Evolutionary conservation across 805 yeast genomes (phyloP).

Genomic region (Candida maesae): DNA sequence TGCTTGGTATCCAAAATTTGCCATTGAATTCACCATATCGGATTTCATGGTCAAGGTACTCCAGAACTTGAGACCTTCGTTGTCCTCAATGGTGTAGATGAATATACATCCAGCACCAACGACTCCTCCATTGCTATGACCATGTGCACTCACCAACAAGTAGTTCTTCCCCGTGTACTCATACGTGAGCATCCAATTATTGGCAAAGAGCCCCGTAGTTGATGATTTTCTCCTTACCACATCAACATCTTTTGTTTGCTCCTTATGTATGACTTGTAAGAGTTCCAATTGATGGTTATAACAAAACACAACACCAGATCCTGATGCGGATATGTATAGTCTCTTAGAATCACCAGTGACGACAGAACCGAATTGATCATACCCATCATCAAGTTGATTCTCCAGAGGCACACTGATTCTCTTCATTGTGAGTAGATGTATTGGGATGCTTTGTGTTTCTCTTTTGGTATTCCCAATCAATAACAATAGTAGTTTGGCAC

Average conservation of each 20-base stretch:
- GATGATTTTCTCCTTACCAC: constrained; percentile 16
- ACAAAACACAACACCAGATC: constrained; percentile 36
- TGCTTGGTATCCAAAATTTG: constrained; percentile 17
- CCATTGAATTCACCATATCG: not conserved
- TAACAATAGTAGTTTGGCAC: constrained; percentile 18
- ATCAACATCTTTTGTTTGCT: constrained; percentile 24
- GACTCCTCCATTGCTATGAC: constrained; percentile 17
- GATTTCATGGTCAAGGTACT: constrained; percentile 3
- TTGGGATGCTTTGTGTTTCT: constrained; percentile 11
- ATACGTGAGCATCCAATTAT: constrained; percentile 12
- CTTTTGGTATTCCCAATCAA: constrained; percentile 5
- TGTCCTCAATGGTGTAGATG: constrained; percentile 22
- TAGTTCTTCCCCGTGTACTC: constrained; percentile 14
- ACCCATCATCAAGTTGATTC: constrained; percentile 24
- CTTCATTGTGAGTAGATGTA: constrained; percentile 1
- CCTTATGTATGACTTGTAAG: constrained; percentile 10
- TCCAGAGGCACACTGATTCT: constrained; percentile 18
- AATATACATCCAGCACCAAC: constrained; percentile 40
- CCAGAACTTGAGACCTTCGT: constrained; percentile 2
- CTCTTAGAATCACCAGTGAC: constrained; percentile 27
- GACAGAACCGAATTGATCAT: constrained; percentile 40
- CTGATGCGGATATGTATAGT: constrained; percentile 36
- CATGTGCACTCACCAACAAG: constrained; percentile 14
- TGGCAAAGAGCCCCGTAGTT: constrained; percentile 18
- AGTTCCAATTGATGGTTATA: constrained; percentile 25